These are phyloP conservation scores for Fusarium pilosicola DNA, from an alignment of 2,329 filamentous ascomycete genomes.

Conservation along the genomic window DNA sequence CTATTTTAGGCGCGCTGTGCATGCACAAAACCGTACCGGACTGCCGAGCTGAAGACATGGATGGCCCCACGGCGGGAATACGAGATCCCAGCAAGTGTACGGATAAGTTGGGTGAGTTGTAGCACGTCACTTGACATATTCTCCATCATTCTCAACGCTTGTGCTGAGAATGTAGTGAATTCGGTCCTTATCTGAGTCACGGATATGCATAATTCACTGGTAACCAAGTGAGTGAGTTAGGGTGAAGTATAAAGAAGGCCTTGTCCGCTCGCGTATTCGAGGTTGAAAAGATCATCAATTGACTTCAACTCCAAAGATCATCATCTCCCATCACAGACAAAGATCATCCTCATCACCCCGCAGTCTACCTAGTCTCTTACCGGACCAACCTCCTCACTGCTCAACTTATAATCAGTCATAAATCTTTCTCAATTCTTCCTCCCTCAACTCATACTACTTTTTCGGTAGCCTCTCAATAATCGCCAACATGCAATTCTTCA, in stretches of 20 bases:
- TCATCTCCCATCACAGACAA: conserved; percentile 18
- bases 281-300: conserved; percentile 4
- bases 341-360: conserved; percentile 29
- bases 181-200: conserved; percentile 10
- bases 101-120: not conserved
- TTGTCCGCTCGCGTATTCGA: conserved; percentile 2
- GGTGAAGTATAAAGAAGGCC: conserved; percentile 30
- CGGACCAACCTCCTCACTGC: conserved; percentile 19
- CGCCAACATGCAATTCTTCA: conserved; percentile 42
- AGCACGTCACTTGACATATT: conserved; percentile 40
- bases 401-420: conserved; percentile 1
- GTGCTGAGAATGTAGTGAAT: conserved; percentile 36
- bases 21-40: conserved; percentile 12
- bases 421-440: not conserved
- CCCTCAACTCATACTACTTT: not conserved
- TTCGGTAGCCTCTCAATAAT: not conserved
- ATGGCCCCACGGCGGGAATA: conserved; percentile 33
- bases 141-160: conserved; percentile 16
- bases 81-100: conserved; percentile 28
- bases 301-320: conserved; percentile 23
- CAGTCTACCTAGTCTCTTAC: not conserved
- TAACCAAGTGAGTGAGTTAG: not conserved
- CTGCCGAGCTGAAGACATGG: conserved; percentile 23
- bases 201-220: not conserved
- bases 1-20: conserved; percentile 24